phyloP scores from a whole-genome alignment of 129 eudicot species.

The Centrapalus pauciflorus region DNA sequence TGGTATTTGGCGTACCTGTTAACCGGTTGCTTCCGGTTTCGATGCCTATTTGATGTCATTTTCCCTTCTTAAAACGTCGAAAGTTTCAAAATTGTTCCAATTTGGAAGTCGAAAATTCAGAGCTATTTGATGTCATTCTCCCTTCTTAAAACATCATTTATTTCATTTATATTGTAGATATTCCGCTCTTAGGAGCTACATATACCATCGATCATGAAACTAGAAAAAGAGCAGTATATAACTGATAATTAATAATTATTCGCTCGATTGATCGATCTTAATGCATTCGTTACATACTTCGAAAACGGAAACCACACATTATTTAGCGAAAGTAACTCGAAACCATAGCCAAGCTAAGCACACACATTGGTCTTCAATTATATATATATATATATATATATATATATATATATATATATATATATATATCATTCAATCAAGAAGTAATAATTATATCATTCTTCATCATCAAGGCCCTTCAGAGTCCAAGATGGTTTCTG shows the following conservation, averaged over 20 bases:
- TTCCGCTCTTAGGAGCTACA: background rate
- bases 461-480: constrained; percentile 39
- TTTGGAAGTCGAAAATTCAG: too few species aligned
- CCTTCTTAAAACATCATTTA: background rate
- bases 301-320: constrained; percentile 18
- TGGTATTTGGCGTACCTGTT: too few species aligned
- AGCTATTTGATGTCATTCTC: too few species aligned
- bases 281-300: constrained; percentile 15
- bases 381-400: too few species aligned
- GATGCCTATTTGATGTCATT: too few species aligned
- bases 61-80: too few species aligned
- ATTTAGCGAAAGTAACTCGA: constrained; percentile 26
- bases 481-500: constrained; percentile 31
- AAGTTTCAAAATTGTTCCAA: too few species aligned
- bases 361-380: constrained; percentile 7
- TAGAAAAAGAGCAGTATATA: background rate
- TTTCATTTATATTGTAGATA: background rate
- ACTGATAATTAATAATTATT: constrained; percentile 17
- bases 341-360: constrained; percentile 20
- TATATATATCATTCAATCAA: too few species aligned
- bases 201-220: constrained; percentile 1
- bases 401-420: too few species aligned
- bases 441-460: too few species aligned
- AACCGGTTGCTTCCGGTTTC: too few species aligned
- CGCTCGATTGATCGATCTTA: too few species aligned